Evolutionary conservation across 2,329 filamentous ascomycete genomes (phyloP).

Genomic region (Trichoderma afroharzianum): DNA sequence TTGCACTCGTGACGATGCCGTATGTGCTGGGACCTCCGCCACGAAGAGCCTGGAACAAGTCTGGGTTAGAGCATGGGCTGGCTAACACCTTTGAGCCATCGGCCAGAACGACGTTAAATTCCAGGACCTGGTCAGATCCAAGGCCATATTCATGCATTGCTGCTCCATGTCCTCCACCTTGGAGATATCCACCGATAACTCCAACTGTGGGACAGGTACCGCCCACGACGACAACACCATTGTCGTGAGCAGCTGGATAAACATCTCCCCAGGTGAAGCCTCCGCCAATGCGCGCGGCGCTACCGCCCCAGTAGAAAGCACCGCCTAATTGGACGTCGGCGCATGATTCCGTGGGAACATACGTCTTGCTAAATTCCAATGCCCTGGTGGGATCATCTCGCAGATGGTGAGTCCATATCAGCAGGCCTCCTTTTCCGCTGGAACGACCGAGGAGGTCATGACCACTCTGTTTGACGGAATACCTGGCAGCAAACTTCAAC

Average conservation of each 20-base stretch:
- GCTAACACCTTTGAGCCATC: constrained; percentile 34
- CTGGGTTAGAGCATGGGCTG: constrained; percentile 31
- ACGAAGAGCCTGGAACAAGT: constrained; percentile 38
- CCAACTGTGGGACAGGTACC: constrained; percentile 29
- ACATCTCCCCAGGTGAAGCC: constrained; percentile 34
- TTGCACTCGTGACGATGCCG: constrained; percentile 33
- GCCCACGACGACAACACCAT: constrained; percentile 34
- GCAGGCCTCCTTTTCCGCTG: background rate
- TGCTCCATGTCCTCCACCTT: constrained; percentile 41
- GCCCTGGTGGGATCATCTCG: background rate
- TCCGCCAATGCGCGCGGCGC: constrained; percentile 34
- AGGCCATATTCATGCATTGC: constrained; percentile 39
- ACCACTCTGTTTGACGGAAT: too few species aligned
- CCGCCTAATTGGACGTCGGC: background rate
- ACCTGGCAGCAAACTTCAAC: too few species aligned
- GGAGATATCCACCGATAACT: constrained; percentile 35
- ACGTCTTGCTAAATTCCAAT: background rate
- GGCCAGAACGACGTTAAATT: constrained; percentile 39
- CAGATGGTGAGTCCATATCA: background rate
- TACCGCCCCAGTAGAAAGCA: constrained; percentile 27
- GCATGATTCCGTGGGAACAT: background rate
- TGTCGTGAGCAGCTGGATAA: constrained; percentile 28
- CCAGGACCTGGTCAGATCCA: constrained; percentile 42
- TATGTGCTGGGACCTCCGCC: constrained; percentile 34
- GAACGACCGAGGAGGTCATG: too few species aligned